Evolutionary conservation across 225 moss, liverwort and hornwort genomes (phyloP).

Genomic region (Climacium dendroides): DNA sequence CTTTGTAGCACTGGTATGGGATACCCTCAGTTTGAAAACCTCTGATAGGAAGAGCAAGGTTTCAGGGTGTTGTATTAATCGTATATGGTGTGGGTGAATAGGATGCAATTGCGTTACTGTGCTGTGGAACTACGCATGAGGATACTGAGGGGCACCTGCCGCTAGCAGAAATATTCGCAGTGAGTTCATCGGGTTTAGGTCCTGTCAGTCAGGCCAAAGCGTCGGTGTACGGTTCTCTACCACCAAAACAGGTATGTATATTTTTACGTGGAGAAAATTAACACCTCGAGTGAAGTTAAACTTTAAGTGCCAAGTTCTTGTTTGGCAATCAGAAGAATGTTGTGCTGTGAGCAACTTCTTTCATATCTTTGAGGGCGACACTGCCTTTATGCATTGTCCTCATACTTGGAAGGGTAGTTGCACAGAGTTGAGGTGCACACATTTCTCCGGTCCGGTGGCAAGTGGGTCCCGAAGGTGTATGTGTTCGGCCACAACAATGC

Average conservation of each 20-base stretch:
- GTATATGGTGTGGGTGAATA: neutral
- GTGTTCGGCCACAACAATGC: conserved; percentile 21
- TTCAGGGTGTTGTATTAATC: neutral
- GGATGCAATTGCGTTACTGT: conserved; percentile 14
- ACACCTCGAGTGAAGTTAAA: neutral
- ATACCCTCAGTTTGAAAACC: neutral
- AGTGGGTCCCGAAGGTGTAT: conserved; percentile 18
- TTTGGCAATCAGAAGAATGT: neutral
- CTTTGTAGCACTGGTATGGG: neutral
- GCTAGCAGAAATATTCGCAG: conserved; percentile 22
- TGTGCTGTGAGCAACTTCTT: neutral
- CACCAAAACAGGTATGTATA: conserved; percentile 13
- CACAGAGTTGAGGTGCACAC: conserved; percentile 45
- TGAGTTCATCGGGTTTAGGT: conserved; percentile 7
- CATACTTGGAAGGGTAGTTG: conserved; percentile 33
- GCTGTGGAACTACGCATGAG: conserved; percentile 3
- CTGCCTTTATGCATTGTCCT: conserved; percentile 1
- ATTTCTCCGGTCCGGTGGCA: conserved; percentile 15
- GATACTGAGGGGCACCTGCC: conserved; percentile 9
- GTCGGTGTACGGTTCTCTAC: neutral
- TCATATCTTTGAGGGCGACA: neutral
- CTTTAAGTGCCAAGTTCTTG: neutral
- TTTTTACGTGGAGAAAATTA: neutral
- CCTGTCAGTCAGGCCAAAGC: conserved; percentile 12
- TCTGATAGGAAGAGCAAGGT: neutral